These are phyloP conservation scores for Neofusicoccum kwambonambiense DNA, from an alignment of 2,329 filamentous ascomycete species.

Conservation along the genomic window DNA sequence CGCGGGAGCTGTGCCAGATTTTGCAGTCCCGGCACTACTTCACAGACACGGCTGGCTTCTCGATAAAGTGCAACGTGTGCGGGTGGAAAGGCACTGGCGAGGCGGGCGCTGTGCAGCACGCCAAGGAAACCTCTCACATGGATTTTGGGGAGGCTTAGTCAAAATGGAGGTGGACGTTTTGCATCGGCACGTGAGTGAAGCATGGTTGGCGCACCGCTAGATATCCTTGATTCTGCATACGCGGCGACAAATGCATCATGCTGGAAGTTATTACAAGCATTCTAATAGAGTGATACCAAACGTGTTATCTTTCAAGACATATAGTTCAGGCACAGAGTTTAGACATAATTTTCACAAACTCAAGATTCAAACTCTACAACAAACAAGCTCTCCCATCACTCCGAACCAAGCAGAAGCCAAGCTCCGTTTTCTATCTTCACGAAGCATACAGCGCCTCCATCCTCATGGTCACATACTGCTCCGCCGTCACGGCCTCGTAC, in stretches of 20 bases:
- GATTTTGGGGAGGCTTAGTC: constrained; percentile 51
- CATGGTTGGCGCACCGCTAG: neutral
- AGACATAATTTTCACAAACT: too few species aligned
- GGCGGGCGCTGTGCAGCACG: constrained; percentile 61
- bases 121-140: constrained; percentile 58
- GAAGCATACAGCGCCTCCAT: constrained; percentile 28
- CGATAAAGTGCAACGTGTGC: constrained; percentile 74
- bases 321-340: neutral
- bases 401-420: neutral
- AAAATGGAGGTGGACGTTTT: neutral
- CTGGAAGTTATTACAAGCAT: neutral
- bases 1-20: constrained; percentile 53
- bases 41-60: constrained; percentile 80
- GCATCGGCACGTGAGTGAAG: neutral
- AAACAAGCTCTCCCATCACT: neutral
- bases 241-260: neutral
- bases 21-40: constrained; percentile 77
- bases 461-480: constrained; percentile 36
- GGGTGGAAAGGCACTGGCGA: constrained; percentile 68
- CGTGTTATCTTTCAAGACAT: neutral
- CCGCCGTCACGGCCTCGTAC: constrained; percentile 41
- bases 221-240: neutral
- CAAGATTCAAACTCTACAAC: neutral
- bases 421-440: neutral
- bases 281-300: neutral